phyloP scores from a whole-genome alignment of 495 filamentous ascomycete genomes.

The Neurospora pannonica region DNA sequence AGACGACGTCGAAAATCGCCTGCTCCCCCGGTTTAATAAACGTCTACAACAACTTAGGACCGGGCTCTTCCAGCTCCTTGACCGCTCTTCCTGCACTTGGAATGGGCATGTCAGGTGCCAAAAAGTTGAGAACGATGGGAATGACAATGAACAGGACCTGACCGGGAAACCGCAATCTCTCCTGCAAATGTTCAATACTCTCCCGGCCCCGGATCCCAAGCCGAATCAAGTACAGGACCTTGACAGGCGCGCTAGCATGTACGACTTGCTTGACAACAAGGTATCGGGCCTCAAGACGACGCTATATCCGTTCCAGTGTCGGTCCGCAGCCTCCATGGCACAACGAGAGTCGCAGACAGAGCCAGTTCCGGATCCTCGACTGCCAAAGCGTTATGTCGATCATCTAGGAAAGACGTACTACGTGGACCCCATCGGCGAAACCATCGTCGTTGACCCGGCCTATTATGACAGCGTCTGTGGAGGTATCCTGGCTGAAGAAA shows the following conservation, averaged over 20 bases:
- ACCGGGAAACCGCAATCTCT: constrained; percentile 36
- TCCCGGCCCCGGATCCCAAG: constrained; percentile 59
- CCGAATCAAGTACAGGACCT: constrained; percentile 42
- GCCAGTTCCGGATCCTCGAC: constrained; percentile 62
- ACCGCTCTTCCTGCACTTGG: constrained; percentile 51
- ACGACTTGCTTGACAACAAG: constrained; percentile 47
- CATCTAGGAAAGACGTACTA: constrained; percentile 60
- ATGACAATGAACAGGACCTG: constrained; percentile 30
- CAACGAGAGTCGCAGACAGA: constrained; percentile 64
- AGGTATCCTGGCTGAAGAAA: constrained; percentile 68
- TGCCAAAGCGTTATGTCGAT: constrained; percentile 40
- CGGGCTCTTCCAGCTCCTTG: constrained; percentile 44
- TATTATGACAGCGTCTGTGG: constrained; percentile 69
- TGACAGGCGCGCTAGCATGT: constrained; percentile 51
- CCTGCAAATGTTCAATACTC: constrained; percentile 78
- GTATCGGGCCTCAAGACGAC: constrained; percentile 55
- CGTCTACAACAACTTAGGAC: constrained; percentile 37
- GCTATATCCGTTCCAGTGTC: constrained; percentile 71
- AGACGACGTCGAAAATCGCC: constrained; percentile 49
- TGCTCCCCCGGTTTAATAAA: constrained; percentile 34
- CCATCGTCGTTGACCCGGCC: constrained; percentile 50
- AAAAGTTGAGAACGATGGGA: neutral
- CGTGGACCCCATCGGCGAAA: constrained; percentile 56
- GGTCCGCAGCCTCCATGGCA: constrained; percentile 77
- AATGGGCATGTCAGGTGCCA: constrained; percentile 23